Base-by-base conservation (phyloP, 2,329 filamentous ascomycete species). In the Neonectria ditissima region DNA sequence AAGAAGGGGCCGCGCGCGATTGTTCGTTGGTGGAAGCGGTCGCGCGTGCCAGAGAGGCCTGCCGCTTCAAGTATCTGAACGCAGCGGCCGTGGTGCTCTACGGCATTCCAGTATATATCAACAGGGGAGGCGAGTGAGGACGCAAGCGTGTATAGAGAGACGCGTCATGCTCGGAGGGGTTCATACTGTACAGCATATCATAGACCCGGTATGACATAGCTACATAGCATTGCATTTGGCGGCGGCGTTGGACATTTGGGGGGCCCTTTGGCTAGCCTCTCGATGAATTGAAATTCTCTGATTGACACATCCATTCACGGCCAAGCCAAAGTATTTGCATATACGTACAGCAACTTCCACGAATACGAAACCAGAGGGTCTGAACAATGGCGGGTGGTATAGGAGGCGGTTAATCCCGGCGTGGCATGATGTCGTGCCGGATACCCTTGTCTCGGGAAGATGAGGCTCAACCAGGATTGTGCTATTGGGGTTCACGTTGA, bases 1-100 rank as follows among this genome's bases (percentile, higher is more conserved):
- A 63, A 55, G 71, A 65, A 54, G 67, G 74, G 70, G 66, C 72
- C 61, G 61, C 73, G 74, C 72, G 82, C 77, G 65, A 75, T 53
- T 79, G 83, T 62, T 91, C 86, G 56, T 80, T 98, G 63, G 91
- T 93, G n/a, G 89, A 95, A 76, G 96, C 96, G 0, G 91, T 98
- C 37, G 87, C 88, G 32, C 86, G 82, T 73, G 92, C 92, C 14
- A 86, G 93, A 68, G 86, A 87, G 63, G 90, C 89, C n/a, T 98
- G 96, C 80, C 89, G 92, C 70, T 87, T 99, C 80, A 88, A 88
- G 76, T 98, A 97, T 81, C 82, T 99, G 71, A 99, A 97, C 73
- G 96, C 94, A 1, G 96, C 95, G 11, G 94, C 95, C 39, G 93
- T 96, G 24, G 94, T 96, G 68, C 91, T 98, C 56, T 99, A 98